Conservation (phyloP, 805 yeast genomes). For the Priceomyces medius region DNA sequence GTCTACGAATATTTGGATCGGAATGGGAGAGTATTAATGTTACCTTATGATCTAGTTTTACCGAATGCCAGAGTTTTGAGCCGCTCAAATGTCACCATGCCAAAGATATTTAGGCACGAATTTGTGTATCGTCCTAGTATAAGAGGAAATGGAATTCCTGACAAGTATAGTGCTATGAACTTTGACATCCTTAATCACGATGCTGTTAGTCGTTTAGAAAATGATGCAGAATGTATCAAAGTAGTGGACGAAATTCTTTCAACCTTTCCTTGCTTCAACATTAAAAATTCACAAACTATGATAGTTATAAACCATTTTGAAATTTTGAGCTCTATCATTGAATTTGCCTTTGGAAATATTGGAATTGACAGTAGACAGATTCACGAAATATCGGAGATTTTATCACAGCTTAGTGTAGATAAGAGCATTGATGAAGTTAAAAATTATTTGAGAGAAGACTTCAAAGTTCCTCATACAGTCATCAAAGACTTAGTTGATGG, state of each 20-base stretch:
- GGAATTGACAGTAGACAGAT: slow-evolving; percentile 64
- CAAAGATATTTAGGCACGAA: slow-evolving; percentile 72
- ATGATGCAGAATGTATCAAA: slow-evolving; percentile 88
- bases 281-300: slow-evolving; percentile 46
- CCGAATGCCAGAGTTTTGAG: slow-evolving; percentile 89
- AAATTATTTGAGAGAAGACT: slow-evolving; percentile 43
- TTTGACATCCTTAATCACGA: slow-evolving; percentile 75
- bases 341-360: slow-evolving; percentile 75
- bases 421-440: slow-evolving; percentile 61
- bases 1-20: slow-evolving; percentile 81
- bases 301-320: slow-evolving; percentile 80
- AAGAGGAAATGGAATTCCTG: slow-evolving; percentile 65
- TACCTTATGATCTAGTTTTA: slow-evolving; percentile 85
- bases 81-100: slow-evolving; percentile 47
- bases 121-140: slow-evolving; percentile 71
- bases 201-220: slow-evolving; percentile 42
- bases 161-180: slow-evolving; percentile 75
- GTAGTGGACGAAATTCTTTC: slow-evolving; percentile 73
- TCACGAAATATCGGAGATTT: slow-evolving; percentile 60
- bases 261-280: slow-evolving; percentile 64
- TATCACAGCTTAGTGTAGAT: slow-evolving; percentile 77
- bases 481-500: slow-evolving; percentile 71
- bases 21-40: slow-evolving; percentile 82
- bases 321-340: slow-evolving; percentile 61
- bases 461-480: slow-evolving; percentile 77